Evolutionary conservation across 495 filamentous ascomycete genomes (phyloP).

Genomic region (Penicillium desertorum): DNA sequence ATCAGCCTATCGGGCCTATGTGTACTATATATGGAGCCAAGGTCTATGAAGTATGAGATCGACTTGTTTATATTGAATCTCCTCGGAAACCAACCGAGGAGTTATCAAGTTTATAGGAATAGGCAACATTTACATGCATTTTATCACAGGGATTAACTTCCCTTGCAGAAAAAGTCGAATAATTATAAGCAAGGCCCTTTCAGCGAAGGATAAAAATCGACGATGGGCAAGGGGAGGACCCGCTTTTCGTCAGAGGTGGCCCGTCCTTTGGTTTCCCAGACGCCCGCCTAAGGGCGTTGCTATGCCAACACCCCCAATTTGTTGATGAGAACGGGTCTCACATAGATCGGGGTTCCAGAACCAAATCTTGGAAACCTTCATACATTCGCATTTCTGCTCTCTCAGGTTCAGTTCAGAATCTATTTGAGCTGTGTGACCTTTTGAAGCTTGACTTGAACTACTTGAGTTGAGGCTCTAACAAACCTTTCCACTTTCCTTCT

Average conservation of each 20-base stretch:
- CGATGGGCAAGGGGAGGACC: constrained; percentile 24
- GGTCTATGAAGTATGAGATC: constrained; percentile 15
- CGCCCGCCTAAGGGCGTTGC: constrained; percentile 38
- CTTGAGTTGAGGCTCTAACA: constrained; percentile 23
- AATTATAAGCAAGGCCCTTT: constrained; percentile 18
- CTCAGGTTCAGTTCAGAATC: constrained; percentile 16
- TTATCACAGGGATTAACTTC: constrained; percentile 21
- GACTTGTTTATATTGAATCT: constrained; percentile 14
- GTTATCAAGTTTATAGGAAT: neutral
- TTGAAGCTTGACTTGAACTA: neutral
- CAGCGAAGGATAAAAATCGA: constrained; percentile 11
- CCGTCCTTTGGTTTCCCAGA: constrained; percentile 33
- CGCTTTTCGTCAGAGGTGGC: constrained; percentile 20
- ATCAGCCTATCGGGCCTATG: constrained; percentile 9
- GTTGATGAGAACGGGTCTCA: constrained; percentile 46
- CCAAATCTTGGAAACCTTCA: constrained; percentile 19
- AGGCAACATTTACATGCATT: neutral
- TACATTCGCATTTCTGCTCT: constrained; percentile 33
- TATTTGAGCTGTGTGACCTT: constrained; percentile 16
- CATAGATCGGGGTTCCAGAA: constrained; percentile 38
- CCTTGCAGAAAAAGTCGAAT: constrained; percentile 25
- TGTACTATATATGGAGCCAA: constrained; percentile 6
- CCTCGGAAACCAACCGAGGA: constrained; percentile 27
- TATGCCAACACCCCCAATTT: constrained; percentile 43
- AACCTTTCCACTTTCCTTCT: constrained; percentile 24